Conservation (phyloP, 805 yeast species). For the Peterozyma toletana region DNA sequence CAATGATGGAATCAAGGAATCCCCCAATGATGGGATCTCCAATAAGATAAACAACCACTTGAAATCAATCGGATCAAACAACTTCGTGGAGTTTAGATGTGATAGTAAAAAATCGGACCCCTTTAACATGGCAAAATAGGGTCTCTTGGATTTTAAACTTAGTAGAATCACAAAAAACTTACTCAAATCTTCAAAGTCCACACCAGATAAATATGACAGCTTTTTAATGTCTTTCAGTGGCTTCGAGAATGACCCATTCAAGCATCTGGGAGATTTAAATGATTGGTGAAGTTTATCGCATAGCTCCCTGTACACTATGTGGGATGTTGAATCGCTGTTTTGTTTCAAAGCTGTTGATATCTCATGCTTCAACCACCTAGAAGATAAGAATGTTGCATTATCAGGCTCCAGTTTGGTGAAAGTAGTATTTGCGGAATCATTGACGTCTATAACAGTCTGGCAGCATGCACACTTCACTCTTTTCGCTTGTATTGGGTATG, state of each 20-base stretch:
- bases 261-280: slow-evolving; percentile 37
- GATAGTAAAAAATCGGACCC: slow-evolving; percentile 47
- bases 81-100: slow-evolving; percentile 29
- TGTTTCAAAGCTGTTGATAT: too few species aligned
- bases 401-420: too few species aligned
- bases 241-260: slow-evolving; percentile 51
- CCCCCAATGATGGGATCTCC: slow-evolving; percentile 58
- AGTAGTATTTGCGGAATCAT: slow-evolving; percentile 17
- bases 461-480: slow-evolving; percentile 60
- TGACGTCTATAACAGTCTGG: slow-evolving; percentile 29
- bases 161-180: slow-evolving; percentile 38
- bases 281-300: slow-evolving; percentile 36
- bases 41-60: slow-evolving; percentile 58
- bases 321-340: slow-evolving; percentile 7
- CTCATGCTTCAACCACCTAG: too few species aligned
- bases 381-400: too few species aligned
- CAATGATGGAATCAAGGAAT: slow-evolving; percentile 30
- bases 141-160: slow-evolving; percentile 52
- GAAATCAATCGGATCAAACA: slow-evolving; percentile 34
- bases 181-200: slow-evolving; percentile 41
- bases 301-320: slow-evolving; percentile 37
- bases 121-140: slow-evolving; percentile 46
- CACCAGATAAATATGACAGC: slow-evolving; percentile 31
- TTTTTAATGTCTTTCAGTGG: slow-evolving; percentile 15
- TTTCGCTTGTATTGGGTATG: slow-evolving; percentile 24